Percentiles rank a stretch among this genome's conserved stretches.
Conservation (phyloP, 768 basidiomycete species). For the Boletus huronensis region DNA sequence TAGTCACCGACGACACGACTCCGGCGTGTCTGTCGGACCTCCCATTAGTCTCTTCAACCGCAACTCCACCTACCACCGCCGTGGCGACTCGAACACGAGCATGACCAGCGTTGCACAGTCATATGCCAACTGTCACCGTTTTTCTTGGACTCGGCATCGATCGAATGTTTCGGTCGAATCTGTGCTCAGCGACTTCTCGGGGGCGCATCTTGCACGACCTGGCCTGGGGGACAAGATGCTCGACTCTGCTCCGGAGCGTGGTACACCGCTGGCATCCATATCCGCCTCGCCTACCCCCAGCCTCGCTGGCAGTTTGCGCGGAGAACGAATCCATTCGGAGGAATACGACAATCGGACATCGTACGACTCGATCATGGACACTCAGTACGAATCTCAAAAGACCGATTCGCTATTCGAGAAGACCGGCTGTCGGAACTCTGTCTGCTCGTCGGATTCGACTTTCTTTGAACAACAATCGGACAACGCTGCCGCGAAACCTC, state of each 20-base stretch:
- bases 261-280: slow-evolving; percentile 57
- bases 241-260: slow-evolving; percentile 50
- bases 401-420: slow-evolving; percentile 61
- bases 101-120: slow-evolving; percentile 55
- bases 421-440: slow-evolving; percentile 48
- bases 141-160: slow-evolving; percentile 57
- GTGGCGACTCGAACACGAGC: slow-evolving; percentile 59
- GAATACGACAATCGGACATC: slow-evolving; percentile 37
- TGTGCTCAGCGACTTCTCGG: slow-evolving; percentile 59
- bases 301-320: slow-evolving; percentile 16
- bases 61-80: slow-evolving; percentile 49
- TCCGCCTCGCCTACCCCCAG: slow-evolving; percentile 62
- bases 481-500: slow-evolving; percentile 36
- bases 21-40: slow-evolving; percentile 57
- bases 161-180: slow-evolving; percentile 64
- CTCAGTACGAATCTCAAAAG: slow-evolving; percentile 38
- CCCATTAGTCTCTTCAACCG: slow-evolving; percentile 74
- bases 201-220: slow-evolving; percentile 57
- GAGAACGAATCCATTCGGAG: slow-evolving; percentile 7
- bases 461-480: slow-evolving; percentile 50
- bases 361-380: slow-evolving; percentile 68
- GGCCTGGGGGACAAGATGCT: slow-evolving; percentile 89
- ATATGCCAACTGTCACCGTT: slow-evolving; percentile 53
- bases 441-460: slow-evolving; percentile 52
- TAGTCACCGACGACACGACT: slow-evolving; percentile 61